phyloP scores from a whole-genome alignment of 495 filamentous ascomycete species.

The Neurospora sp. region DNA sequence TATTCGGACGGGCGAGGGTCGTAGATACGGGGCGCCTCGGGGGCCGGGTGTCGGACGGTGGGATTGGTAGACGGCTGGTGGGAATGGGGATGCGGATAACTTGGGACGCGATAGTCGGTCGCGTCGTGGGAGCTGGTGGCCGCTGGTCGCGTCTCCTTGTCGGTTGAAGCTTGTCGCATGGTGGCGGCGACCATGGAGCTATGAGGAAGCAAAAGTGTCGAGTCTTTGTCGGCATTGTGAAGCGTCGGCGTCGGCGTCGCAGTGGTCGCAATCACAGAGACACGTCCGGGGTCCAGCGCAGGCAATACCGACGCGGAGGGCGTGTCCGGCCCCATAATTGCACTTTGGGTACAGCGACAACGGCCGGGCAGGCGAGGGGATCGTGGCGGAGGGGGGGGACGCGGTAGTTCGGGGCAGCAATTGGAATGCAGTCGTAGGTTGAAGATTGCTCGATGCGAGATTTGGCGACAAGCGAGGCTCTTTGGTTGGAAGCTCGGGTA shows the following conservation, averaged over 20 bases:
- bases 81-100: background rate
- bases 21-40: background rate
- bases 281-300: slow-evolving; percentile 18
- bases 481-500: slow-evolving; percentile 8
- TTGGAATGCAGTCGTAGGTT: slow-evolving; percentile 2
- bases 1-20: slow-evolving; percentile 5
- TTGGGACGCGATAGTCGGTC: background rate
- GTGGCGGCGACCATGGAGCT: background rate
- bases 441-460: slow-evolving; percentile 13
- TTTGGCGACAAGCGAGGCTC: slow-evolving; percentile 11
- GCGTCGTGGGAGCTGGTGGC: slow-evolving; percentile 1
- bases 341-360: background rate
- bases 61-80: slow-evolving; percentile 9
- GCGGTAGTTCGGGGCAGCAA: slow-evolving; percentile 1
- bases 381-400: background rate
- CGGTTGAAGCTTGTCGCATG: background rate
- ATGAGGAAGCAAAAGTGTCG: slow-evolving; percentile 8
- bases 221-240: slow-evolving; percentile 14
- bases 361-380: slow-evolving; percentile 1
- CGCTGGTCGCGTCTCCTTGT: background rate
- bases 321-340: slow-evolving; percentile 19
- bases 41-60: slow-evolving; percentile 7
- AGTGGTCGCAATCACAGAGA: background rate
- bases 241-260: background rate
- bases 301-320: slow-evolving; percentile 9